Evolutionary conservation across 768 basidiomycete genomes (phyloP), one percentile per base, ranked within the genome.

Genomic region (Pulveroboletus ravenelii): DNA sequence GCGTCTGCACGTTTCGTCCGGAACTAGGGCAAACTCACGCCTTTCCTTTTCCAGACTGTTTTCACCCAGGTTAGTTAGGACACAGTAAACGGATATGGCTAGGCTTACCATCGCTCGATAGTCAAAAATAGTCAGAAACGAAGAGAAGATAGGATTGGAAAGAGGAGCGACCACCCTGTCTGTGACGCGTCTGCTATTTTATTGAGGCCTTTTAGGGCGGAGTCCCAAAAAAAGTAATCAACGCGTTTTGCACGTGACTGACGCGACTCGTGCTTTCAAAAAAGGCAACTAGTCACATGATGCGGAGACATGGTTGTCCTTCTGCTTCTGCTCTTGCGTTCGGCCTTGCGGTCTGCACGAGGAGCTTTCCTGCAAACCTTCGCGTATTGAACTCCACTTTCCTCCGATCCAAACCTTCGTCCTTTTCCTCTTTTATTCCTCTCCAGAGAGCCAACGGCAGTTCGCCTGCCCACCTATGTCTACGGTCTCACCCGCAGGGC

Each of bases 11-110:
- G 10, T 35, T 18, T 13, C 15, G 38, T 8, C 20, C 40, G 55
- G 57, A 20, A 43, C 35, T 42, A 51, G 42, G 20, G 50, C 25
- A 46, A 45, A 57, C 74, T 64, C 57, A 78, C 75, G 74, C 72
- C 63, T 78, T 78, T 61, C 78, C 79, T 68, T 80, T 80, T 60
- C 78, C 77, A 68, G 79, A 75, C 78, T 80, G 61, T 47, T 41
- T 50, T 42, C 6, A 50, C 14, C 1, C 13, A 15, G 5, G 20
- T 66, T 18, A 57, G 52, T 49, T 48, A 54, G 49, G 17, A 20
- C 25, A 42, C 30, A 32, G 7, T 2, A 31, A 20, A 18, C 5
- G 18, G 29, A 14, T 3, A 46, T 6, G 5, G 5, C 15, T 27
- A 5, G n/a, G 27, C 59, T 25, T 51, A 75, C 72, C 74, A 75